Evolutionary conservation across 2,329 filamentous ascomycete species (phyloP).

Genomic region (Alternaria infectoria): DNA sequence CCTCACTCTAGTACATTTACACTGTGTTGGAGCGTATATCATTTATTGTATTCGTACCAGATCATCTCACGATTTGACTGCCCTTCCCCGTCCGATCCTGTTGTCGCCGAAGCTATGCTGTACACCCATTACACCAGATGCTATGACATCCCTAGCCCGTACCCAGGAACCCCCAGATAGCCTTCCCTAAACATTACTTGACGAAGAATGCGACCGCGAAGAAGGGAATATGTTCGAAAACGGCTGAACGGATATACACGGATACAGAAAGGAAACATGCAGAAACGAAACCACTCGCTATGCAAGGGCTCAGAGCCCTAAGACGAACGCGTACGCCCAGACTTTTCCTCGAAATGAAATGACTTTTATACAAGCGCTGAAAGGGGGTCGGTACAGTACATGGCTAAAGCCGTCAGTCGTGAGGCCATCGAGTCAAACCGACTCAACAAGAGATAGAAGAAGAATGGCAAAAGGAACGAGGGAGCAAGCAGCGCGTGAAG

Average conservation of each 20-base stretch:
- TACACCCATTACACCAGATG: conserved; percentile 30
- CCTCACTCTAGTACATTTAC: background rate
- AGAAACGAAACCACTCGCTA: conserved; percentile 46
- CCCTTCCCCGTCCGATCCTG: conserved; percentile 14
- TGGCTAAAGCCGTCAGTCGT: conserved; percentile 48
- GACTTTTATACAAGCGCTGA: conserved; percentile 49
- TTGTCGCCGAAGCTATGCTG: conserved; percentile 22
- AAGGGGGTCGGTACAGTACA: conserved; percentile 45
- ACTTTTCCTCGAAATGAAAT: conserved; percentile 45
- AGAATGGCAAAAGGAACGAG: conserved; percentile 11
- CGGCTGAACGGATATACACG: conserved; percentile 32
- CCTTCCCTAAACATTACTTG: conserved; percentile 38
- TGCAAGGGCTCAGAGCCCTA: conserved; percentile 44
- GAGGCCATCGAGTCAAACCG: conserved; percentile 21
- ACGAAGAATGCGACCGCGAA: conserved; percentile 30
- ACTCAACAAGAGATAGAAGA: conserved; percentile 21
- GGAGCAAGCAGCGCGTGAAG: background rate
- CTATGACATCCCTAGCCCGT: conserved; percentile 21
- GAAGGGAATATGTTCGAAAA: conserved; percentile 32
- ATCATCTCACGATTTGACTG: conserved; percentile 13
- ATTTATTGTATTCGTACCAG: conserved; percentile 15
- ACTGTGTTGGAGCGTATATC: conserved; percentile 8
- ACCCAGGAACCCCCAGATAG: conserved; percentile 28
- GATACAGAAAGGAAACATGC: conserved; percentile 40
- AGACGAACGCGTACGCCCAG: conserved; percentile 39